Evolutionary conservation across 2,329 filamentous ascomycete species (phyloP), one percentile per base, ranked within the genome.

Genomic region (Sporothrix humicola): DNA sequence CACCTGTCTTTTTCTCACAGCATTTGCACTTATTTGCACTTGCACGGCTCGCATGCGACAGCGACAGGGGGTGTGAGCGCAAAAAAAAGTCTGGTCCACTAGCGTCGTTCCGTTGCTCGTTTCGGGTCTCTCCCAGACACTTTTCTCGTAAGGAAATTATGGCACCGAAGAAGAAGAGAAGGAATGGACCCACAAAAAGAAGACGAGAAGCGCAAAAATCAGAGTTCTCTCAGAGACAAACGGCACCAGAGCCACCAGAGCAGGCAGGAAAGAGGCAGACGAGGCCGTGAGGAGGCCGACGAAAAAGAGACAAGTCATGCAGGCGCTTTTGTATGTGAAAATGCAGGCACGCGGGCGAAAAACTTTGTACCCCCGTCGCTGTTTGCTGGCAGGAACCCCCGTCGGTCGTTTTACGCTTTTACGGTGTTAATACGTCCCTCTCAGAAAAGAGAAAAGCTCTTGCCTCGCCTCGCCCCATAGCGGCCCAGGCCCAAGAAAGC

Each of bases 91-190:
- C 48, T 73, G 48, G 58, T 44, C 58, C 71, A 56, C 73, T 74
- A 74, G 71, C 68, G 71, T n/a, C 46, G 71, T 65, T 69, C 68
- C 73, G 73, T 68, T 68, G 48, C 50, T 73, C 66, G 66, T 73
- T 74, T 74, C 74, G 72, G 72, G 73, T 71, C 42, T 54, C 9
- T 63, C 69, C 63, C 63, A 71, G 68, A 71, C 69, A 58, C 26
- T 46, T 66, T 68, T 73, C 50, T 66, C 48, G 72, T 58, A 58
- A 72, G 58, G 68, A 65, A 70, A 69, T 50, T 52, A 61, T 72
- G 46, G 59, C 46, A 58, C 59, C n/a, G 23, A 59, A 68, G 31
- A 70, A 69, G 52, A 66, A 70, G 65, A 58, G 20, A 50, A 69
- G 44, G 56, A 61, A 58, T 50, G 56, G 66, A 61, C 71, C 73